Evolutionary conservation across 306 rosid species (phyloP).

Genomic region (Medicago ruthenica): DNA sequence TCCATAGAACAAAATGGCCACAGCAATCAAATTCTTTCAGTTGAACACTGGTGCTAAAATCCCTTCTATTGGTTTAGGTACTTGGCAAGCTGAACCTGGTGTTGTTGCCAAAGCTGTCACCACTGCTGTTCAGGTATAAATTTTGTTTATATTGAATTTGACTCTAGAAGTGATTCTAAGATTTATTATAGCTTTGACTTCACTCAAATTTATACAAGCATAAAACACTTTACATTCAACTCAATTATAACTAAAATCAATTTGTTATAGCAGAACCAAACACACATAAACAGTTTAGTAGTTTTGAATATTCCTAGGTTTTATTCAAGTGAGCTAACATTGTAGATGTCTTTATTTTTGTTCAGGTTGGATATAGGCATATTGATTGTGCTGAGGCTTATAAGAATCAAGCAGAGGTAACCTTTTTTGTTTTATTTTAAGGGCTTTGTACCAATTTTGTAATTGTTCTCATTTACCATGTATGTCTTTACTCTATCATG

Average conservation of each 20-base stretch:
- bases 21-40: constrained; percentile 24
- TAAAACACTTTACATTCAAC: neutral
- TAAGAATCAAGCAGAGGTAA: constrained; percentile 48
- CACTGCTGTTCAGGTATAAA: constrained; percentile 59
- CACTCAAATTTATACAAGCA: neutral
- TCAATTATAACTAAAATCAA: neutral
- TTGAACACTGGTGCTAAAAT: constrained; percentile 44
- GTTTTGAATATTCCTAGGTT: neutral
- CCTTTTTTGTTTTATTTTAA: neutral
- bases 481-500: neutral
- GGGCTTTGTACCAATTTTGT: neutral
- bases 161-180: neutral
- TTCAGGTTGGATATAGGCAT: constrained; percentile 51
- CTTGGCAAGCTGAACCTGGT: constrained; percentile 55
- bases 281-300: neutral
- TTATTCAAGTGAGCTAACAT: neutral
- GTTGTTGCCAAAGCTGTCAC: constrained; percentile 55
- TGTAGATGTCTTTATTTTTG: neutral
- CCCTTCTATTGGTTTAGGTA: constrained; percentile 45
- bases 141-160: too few species aligned
- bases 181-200: neutral
- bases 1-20: neutral
- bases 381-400: constrained; percentile 73
- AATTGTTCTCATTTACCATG: neutral
- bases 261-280: neutral